A percentile compares a stretch with the other conserved stretches of the same genome.
Conservation (phyloP, 2,329 filamentous ascomycete species). For the Cercospora nicotianae region DNA sequence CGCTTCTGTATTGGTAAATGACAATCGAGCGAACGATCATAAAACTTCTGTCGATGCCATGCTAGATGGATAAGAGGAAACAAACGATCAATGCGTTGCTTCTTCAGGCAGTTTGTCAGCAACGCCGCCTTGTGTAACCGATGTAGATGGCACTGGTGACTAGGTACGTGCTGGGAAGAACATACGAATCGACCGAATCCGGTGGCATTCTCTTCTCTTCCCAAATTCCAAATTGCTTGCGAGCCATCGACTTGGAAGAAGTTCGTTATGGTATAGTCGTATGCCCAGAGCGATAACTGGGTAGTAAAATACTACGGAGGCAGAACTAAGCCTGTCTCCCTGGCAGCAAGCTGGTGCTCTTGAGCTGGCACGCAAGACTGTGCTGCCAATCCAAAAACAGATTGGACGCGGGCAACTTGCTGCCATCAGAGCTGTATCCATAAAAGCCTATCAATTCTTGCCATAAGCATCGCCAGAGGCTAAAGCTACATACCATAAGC, state of each 20-base stretch:
- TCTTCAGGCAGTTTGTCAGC: neutral
- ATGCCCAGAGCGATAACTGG: neutral
- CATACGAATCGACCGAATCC: neutral
- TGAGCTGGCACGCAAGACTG: neutral
- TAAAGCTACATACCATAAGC: neutral
- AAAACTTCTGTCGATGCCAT: neutral
- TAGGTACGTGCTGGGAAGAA: neutral
- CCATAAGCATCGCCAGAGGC: neutral
- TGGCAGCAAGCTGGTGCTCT: neutral
- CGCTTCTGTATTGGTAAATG: neutral
- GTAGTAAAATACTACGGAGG: neutral
- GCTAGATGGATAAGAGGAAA: neutral
- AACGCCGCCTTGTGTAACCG: neutral
- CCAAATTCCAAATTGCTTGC: neutral
- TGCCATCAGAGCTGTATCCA: neutral
- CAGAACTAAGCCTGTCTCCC: neutral
- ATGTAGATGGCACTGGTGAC: neutral
- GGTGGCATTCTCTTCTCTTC: neutral
- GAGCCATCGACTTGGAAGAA: neutral
- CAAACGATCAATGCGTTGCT: neutral
- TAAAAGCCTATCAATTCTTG: neutral
- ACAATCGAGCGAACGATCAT: neutral
- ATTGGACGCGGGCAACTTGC: neutral
- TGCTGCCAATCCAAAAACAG: neutral
- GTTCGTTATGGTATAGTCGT: neutral